Evolutionary conservation across 164 flowering plant species (phyloP).

Genomic region (Cinnamomum chago): DNA sequence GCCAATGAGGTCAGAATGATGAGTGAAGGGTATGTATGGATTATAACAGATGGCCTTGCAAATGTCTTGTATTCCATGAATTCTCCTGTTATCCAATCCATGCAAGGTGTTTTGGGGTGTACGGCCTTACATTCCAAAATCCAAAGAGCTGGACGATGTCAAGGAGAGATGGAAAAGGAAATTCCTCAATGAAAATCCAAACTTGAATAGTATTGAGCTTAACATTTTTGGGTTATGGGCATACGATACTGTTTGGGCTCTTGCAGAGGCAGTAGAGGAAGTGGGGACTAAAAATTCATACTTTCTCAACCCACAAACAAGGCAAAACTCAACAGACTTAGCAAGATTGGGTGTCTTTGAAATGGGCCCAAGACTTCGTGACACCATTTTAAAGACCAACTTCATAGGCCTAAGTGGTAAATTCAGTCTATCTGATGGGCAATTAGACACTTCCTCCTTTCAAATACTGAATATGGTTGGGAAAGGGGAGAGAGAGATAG

Average conservation of each 20-base stretch:
- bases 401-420: conserved; percentile 41
- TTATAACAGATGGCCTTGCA: conserved; percentile 17
- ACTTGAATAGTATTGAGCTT: not conserved
- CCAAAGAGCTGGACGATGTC: conserved; percentile 12
- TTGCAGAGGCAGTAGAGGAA: conserved; percentile 39
- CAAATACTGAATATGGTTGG: conserved; percentile 38
- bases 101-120: conserved; percentile 32
- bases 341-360: conserved; percentile 23
- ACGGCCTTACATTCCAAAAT: conserved; percentile 11
- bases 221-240: conserved; percentile 42
- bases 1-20: conserved; percentile 14
- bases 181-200: conserved; percentile 4
- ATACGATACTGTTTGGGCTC: conserved; percentile 36
- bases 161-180: conserved; percentile 12
- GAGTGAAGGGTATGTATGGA: conserved; percentile 21
- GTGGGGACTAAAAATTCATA: conserved; percentile 7
- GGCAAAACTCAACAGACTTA: conserved; percentile 10
- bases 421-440: conserved; percentile 26
- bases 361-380: conserved; percentile 24
- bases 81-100: conserved; percentile 15
- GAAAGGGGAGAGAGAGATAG: conserved; percentile 23
- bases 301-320: conserved; percentile 6
- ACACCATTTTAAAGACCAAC: conserved; percentile 13
- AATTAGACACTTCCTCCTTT: conserved; percentile 19
- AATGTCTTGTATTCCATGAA: conserved; percentile 12